Base-by-base conservation (phyloP, 2,329 filamentous ascomycete species). In the Cladorrhinum sp. region DNA sequence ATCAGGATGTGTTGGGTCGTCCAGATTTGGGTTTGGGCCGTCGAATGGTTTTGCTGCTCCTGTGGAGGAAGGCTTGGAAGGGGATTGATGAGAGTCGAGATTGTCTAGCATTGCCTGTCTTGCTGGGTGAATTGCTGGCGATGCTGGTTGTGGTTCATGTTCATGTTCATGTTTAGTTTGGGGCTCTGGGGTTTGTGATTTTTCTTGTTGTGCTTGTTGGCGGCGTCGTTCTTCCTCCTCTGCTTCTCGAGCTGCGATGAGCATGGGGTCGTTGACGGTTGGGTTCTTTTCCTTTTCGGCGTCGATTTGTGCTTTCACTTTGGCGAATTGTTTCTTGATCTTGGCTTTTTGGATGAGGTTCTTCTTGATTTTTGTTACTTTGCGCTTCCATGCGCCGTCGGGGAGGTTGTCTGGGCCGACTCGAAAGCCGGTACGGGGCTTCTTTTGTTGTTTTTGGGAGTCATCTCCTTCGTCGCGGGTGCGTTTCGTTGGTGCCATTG, bases 311-410 rank as follows among this genome's bases (percentile, higher is more conserved):
- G 86, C 86, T 75, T 93, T 93, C 65, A 96, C 79, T 75, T 96
- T 97, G 64, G 89, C 90, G 72, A 96, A 97, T 48, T 90, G 85
- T 75, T 96, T 96, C 77, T 93, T 95, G 64, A 96, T 82, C 76
- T 97, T 96, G 62, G 93, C 92, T 74, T 95, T 96, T 74, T 92
- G 86, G 69, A 98, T 97, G 59, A 96, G 79, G 66, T 90, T 85
- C 66, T 89, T 84, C 76, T 98, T 98, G 71, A 96, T 95, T 75
- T 93, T 69, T 61, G 64, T 64, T 38, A 66, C 67, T 76, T 96
- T 96, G 69, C 93, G 87, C 70, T 86, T 85, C 83, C 95, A 91
- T 22, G 89, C 88, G 58, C 93, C 93, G 73, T 97, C 93, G 45
- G 93, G 93, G 24, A 98, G 81, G 73, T 97, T 96, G 38, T 89